These are phyloP conservation scores for Tetrahymena malaccensis DNA, from an alignment of 73 alveolate species.

Conservation along the genomic window DNA sequence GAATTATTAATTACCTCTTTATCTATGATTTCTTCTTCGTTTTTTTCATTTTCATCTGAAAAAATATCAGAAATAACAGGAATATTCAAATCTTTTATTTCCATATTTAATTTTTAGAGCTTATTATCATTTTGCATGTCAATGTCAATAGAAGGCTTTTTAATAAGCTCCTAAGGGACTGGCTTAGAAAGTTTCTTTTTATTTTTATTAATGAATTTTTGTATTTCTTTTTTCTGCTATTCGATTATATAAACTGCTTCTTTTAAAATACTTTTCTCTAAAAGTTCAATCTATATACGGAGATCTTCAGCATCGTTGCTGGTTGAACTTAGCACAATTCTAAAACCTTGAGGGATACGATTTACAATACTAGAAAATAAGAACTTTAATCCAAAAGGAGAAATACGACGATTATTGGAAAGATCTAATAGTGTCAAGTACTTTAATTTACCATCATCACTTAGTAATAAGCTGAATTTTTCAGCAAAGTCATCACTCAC, in stretches of 20 bases:
- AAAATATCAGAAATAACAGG: neutral
- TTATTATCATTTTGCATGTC: neutral
- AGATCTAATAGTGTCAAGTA: neutral
- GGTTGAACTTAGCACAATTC: neutral
- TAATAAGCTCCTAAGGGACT: neutral
- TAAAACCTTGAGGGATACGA: neutral
- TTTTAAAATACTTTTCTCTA: neutral
- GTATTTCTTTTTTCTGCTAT: neutral
- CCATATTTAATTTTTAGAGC: neutral
- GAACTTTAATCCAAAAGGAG: neutral
- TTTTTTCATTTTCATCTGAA: neutral
- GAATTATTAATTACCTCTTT: neutral
- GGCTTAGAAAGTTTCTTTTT: neutral
- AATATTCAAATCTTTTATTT: neutral
- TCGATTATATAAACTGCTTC: neutral
- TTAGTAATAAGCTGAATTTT: neutral
- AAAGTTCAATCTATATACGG: neutral
- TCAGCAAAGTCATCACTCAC: neutral
- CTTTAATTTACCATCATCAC: neutral
- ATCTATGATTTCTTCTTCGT: neutral
- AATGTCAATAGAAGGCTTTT: neutral
- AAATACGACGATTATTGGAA: neutral
- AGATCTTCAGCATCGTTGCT: neutral
- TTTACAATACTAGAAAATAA: neutral
- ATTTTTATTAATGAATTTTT: neutral